Percentiles rank a stretch among this genome's conserved stretches.
Evolutionary conservation across 257 asterid genomes (phyloP).

Genomic region (Anisodus acutangulus): DNA sequence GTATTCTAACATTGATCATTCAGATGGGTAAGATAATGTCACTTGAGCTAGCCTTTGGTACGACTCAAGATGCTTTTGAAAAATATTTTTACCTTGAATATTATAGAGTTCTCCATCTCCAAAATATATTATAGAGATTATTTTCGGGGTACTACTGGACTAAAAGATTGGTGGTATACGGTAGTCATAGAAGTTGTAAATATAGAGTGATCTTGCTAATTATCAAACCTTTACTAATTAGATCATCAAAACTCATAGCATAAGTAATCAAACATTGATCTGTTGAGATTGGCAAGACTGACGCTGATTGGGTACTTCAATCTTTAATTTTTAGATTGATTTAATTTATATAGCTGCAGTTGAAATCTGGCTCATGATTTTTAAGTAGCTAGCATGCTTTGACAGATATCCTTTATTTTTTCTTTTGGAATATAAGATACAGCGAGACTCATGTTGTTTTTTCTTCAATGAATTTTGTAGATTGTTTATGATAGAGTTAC

Average conservation of each 20-base stretch:
- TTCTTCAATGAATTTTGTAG: conserved; percentile 41
- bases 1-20: background rate
- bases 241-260: background rate
- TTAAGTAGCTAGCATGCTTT: background rate
- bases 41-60: background rate
- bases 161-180: background rate
- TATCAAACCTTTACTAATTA: background rate
- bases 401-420: conserved; percentile 23
- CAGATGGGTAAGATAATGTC: background rate
- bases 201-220: background rate
- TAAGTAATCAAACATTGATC: background rate
- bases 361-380: conserved; percentile 1
- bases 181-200: background rate
- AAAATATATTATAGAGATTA: background rate
- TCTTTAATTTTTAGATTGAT: background rate
- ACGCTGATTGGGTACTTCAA: background rate
- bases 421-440: conserved; percentile 9
- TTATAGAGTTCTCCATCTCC: no score
- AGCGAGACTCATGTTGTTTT: conserved; percentile 1
- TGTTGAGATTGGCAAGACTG: background rate
- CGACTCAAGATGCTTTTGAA: background rate
- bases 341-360: background rate
- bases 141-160: background rate
- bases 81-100: background rate
- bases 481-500: conserved; percentile 81